Evolutionary conservation across 257 asterid genomes (phyloP).

Genomic region (Solanum acaule): DNA sequence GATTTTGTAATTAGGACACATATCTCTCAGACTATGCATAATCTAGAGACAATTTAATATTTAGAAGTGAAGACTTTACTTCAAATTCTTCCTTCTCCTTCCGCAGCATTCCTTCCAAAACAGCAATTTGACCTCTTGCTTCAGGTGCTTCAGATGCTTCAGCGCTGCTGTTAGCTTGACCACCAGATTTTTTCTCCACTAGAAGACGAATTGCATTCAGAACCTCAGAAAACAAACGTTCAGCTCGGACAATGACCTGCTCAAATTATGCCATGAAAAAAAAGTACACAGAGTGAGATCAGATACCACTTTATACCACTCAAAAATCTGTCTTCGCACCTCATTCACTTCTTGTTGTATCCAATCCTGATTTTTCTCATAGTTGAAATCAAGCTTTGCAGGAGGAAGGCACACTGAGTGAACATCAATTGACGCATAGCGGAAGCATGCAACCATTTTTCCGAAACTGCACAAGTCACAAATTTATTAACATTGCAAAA

Average conservation of each 20-base stretch:
- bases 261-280: conserved; percentile 8
- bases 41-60: not conserved
- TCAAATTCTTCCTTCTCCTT: conserved; percentile 79
- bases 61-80: conserved; percentile 24
- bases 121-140: conserved; percentile 47
- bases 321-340: conserved; percentile 32
- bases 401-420: conserved; percentile 93
- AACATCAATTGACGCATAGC: conserved; percentile 97
- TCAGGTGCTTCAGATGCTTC: conserved; percentile 34
- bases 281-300: not conserved
- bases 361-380: conserved; percentile 74
- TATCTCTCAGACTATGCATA: not conserved
- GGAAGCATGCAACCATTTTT: conserved; percentile 97
- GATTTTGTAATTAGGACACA: not conserved
- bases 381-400: conserved; percentile 68
- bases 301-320: not conserved
- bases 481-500: not conserved
- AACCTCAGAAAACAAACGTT: conserved; percentile 82
- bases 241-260: conserved; percentile 72
- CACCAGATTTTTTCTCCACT: conserved; percentile 34
- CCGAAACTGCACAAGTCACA: conserved; percentile 57
- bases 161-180: conserved; percentile 10
- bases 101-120: conserved; percentile 62
- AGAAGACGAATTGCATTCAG: conserved; percentile 48
- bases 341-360: conserved; percentile 57